Evolutionary conservation across 163 green algal species (phyloP).

Genomic region (Scenedesmus sp.): DNA sequence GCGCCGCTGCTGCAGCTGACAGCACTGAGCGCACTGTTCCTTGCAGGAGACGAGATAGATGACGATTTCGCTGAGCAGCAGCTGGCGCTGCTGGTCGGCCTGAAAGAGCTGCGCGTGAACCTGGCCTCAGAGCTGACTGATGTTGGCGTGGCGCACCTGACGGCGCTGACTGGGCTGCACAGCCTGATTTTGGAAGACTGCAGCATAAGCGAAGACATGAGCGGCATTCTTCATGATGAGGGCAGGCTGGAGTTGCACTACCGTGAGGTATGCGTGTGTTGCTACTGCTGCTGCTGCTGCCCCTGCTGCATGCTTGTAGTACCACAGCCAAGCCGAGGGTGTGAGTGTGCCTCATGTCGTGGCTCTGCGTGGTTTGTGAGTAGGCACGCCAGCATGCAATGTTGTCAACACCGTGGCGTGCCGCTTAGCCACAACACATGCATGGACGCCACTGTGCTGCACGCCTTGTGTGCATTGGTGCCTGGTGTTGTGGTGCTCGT

Average conservation of each 20-base stretch:
- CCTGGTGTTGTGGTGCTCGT: too few species aligned
- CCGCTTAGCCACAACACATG: too few species aligned
- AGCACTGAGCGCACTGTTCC: not conserved
- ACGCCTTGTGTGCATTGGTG: too few species aligned
- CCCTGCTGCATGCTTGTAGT: too few species aligned
- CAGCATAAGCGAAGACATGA: not conserved
- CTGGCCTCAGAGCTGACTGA: not conserved
- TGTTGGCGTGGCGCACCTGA: not conserved
- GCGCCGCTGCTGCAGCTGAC: not conserved
- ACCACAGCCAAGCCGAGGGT: not conserved
- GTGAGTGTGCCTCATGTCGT: not conserved
- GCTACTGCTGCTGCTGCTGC: too few species aligned
- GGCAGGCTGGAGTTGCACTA: not conserved
- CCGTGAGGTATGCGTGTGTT: too few species aligned
- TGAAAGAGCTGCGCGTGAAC: not conserved
- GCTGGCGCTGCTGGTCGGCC: not conserved
- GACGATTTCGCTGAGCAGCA: not conserved
- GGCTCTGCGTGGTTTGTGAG: too few species aligned
- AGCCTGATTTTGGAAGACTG: not conserved
- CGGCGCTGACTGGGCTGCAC: not conserved
- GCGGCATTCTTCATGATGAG: not conserved
- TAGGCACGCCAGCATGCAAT: too few species aligned
- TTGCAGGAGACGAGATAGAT: not conserved
- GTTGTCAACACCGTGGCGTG: too few species aligned
- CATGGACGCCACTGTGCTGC: too few species aligned